Percentiles rank a stretch among this genome's conserved stretches.
Conservation (phyloP, 768 basidiomycete species). For the Podaxis carcinomalis region DNA sequence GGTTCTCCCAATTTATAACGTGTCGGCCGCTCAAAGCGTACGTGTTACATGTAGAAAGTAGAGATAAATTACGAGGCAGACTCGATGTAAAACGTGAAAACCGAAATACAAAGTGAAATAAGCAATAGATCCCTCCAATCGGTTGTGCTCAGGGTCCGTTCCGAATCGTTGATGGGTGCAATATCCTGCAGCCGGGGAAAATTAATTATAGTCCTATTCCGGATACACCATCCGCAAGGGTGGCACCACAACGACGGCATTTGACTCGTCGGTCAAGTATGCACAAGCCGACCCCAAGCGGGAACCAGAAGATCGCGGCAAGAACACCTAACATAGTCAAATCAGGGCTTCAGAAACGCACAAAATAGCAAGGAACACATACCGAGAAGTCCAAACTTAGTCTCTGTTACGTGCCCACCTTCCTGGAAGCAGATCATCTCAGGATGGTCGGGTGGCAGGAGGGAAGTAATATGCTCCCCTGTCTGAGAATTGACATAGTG, state of each 20-base stretch:
- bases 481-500: slow-evolving; percentile 66
- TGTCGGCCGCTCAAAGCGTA: neutral
- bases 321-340: slow-evolving; percentile 49
- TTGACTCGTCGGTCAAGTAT: slow-evolving; percentile 67
- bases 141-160: neutral
- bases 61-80: neutral
- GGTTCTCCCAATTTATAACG: too few species aligned
- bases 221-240: slow-evolving; percentile 43
- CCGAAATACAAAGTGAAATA: neutral
- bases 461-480: slow-evolving; percentile 52
- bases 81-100: neutral
- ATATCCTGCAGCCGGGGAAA: neutral
- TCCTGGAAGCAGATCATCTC: slow-evolving; percentile 83
- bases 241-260: slow-evolving; percentile 49
- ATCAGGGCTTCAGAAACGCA: slow-evolving; percentile 8
- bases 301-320: slow-evolving; percentile 87
- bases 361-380: slow-evolving; percentile 20
- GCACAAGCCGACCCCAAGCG: slow-evolving; percentile 74
- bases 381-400: slow-evolving; percentile 72
- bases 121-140: neutral
- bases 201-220: slow-evolving; percentile 16
- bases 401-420: slow-evolving; percentile 60
- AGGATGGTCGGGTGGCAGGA: slow-evolving; percentile 73
- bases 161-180: neutral
- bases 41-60: neutral